These are phyloP conservation scores for Mucor racemosus DNA, from an alignment of 371 early-diverging fungal genomes.

Conservation along the genomic window DNA sequence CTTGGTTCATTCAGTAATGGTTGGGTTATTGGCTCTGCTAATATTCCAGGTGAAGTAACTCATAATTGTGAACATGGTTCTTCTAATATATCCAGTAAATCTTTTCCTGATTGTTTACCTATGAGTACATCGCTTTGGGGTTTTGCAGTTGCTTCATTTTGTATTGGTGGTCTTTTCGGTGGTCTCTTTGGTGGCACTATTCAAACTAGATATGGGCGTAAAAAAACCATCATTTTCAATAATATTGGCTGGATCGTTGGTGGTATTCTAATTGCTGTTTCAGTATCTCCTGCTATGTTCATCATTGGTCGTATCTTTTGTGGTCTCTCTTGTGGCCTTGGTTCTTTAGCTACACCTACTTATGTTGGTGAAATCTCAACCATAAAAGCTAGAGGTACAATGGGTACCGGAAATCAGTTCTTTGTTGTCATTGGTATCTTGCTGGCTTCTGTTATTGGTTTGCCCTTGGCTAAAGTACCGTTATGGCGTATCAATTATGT, in stretches of 20 bases:
- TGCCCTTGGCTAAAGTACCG: conserved; percentile 63
- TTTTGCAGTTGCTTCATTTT: conserved; percentile 67
- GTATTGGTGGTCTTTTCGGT: conserved; percentile 75
- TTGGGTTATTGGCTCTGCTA: conserved; percentile 53
- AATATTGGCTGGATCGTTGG: conserved; percentile 70
- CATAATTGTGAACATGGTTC: conserved; percentile 25
- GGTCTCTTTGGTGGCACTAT: conserved; percentile 64
- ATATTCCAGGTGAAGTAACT: conserved; percentile 42
- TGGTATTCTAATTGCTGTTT: conserved; percentile 60
- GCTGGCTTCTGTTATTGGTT: conserved; percentile 63
- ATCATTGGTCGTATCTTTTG: conserved; percentile 63
- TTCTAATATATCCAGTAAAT: conserved; percentile 3
- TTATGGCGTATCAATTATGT: conserved; percentile 72
- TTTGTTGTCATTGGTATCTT: conserved; percentile 79
- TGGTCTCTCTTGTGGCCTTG: conserved; percentile 68
- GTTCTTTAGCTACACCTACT: conserved; percentile 75
- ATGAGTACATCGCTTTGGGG: conserved; percentile 44
- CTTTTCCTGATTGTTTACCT: conserved; percentile 31
- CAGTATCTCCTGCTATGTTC: conserved; percentile 62
- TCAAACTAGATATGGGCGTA: conserved; percentile 66
- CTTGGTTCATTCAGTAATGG: conserved; percentile 47
- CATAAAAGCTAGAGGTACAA: conserved; percentile 64
- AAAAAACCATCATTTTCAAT: conserved; percentile 61
- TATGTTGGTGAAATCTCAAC: conserved; percentile 87
- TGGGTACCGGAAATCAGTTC: conserved; percentile 80